Percentiles rank a stretch among this genome's conserved stretches.
phyloP scores from a whole-genome alignment of 192 early-diverging fungal genomes.

The Chytriomyces sp. region DNA sequence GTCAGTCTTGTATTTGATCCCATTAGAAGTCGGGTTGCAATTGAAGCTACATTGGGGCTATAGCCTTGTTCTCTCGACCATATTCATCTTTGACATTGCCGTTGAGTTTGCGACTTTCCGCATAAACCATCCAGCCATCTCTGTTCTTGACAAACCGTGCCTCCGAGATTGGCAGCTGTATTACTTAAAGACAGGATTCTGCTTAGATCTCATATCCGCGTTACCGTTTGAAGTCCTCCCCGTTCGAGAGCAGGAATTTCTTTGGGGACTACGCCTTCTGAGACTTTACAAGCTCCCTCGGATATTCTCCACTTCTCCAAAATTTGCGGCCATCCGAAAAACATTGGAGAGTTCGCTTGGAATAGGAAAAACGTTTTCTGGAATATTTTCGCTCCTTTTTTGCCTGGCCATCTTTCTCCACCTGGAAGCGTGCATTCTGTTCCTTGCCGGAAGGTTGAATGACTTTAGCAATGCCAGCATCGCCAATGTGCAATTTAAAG shows the following conservation, averaged over 20 bases:
- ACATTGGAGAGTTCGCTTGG: neutral
- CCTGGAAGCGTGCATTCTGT: constrained; percentile 27
- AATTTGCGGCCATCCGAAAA: neutral
- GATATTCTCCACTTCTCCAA: neutral
- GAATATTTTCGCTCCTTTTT: neutral
- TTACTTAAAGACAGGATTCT: neutral
- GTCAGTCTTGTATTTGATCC: neutral
- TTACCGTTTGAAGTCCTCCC: constrained; percentile 15
- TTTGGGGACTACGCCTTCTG: neutral
- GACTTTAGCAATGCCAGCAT: neutral
- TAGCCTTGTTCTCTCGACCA: neutral
- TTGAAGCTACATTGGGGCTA: neutral
- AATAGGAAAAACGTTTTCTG: constrained; percentile 11
- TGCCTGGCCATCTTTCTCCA: constrained; percentile 23
- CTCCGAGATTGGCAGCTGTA: neutral
- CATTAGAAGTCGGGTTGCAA: neutral
- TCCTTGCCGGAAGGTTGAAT: constrained; percentile 12
- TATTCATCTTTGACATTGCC: neutral
- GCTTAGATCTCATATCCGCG: neutral
- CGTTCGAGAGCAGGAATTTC: neutral
- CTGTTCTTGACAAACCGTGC: neutral
- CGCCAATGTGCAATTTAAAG: neutral
- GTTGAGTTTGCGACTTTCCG: constrained; percentile 10
- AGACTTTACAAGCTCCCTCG: neutral
- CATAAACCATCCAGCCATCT: constrained; percentile 9